A percentile compares a stretch with the other conserved stretches of the same genome.
phyloP scores from a whole-genome alignment of 2,329 filamentous ascomycete genomes.

The Setomelanomma holmii region DNA sequence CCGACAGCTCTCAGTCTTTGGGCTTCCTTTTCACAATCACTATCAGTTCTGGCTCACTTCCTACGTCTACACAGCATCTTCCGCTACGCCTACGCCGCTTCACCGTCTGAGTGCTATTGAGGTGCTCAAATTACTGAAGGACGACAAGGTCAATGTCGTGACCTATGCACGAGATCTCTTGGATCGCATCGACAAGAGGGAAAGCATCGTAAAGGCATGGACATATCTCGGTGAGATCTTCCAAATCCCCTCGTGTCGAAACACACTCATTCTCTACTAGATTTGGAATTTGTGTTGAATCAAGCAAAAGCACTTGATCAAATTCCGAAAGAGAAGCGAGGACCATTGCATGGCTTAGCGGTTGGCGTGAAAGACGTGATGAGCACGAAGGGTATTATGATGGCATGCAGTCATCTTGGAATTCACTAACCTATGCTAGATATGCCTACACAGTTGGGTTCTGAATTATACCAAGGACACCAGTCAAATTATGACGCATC shows the following conservation, averaged over 20 bases:
- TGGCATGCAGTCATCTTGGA: conserved; percentile 17
- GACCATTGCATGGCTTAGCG: conserved; percentile 61
- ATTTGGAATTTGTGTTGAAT: background rate
- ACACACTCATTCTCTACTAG: background rate
- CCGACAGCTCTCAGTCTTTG: too few relatives aligned
- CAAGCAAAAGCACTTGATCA: conserved; percentile 57
- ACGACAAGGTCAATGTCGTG: background rate
- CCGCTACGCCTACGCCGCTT: too few relatives aligned
- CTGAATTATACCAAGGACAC: background rate
- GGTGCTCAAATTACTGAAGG: background rate
- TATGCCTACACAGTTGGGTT: background rate
- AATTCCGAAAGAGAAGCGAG: conserved; percentile 54
- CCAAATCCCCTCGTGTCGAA: background rate
- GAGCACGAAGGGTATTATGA: conserved; percentile 53
- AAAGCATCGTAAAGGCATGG: background rate
- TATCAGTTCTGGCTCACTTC: too few relatives aligned
- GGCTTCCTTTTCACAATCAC: too few relatives aligned
- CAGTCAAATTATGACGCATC: background rate
- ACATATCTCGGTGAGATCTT: background rate
- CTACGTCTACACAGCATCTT: too few relatives aligned
- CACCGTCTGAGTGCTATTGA: background rate
- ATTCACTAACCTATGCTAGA: background rate
- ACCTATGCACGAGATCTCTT: background rate
- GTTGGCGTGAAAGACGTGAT: conserved; percentile 66
- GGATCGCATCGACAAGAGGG: background rate